Evolutionary conservation across 306 rosid genomes (phyloP), one percentile per base, ranked within the genome.

Genomic region (Heteromeles arbutifolia): DNA sequence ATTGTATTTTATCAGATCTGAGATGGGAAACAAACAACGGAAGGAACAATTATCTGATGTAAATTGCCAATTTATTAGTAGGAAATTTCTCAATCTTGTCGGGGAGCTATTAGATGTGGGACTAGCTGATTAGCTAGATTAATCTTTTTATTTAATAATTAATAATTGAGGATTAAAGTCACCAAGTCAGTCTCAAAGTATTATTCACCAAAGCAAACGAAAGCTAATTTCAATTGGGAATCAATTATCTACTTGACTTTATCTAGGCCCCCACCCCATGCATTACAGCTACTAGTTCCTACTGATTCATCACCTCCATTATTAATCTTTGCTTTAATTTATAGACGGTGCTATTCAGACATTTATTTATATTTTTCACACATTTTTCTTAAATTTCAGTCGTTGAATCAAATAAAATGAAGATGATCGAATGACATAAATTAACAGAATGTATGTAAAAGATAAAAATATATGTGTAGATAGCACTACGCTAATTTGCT

Each of bases 311-410:
- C 77, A 41, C 26, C 77, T 80, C 83, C 62, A 4, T 66, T 69
- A 63, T 75, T 76, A 52, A 12, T 26, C 26, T 11, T 15, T 59
- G 70, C 83, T 80, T 82, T 84, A 76, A 80, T 72, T 41, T 53
- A 64, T 37, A 0, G 9, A 1, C 10, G 0, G 2, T 37, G 2
- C 9, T 37, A 37, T 37, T 37, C 41, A 37, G 0, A 37, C 41
- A 37, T 2, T 37, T 0, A 37, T 37, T 37, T 37, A 37, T 37
- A 37, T 37, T 37, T 37, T 37, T 37, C 10, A 37, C 0, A 37
- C 10, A 7, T 37, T 37, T 37, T 0, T 37, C 1, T 37, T 37
- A 37, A 37, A 7, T 7, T 37, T 37, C 0, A 0, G 0, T 37
- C 41, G 41, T 37, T 37, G 41, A 37, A 37, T 37, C 0, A 37